Percentiles rank a stretch among this genome's conserved stretches.
phyloP scores from a whole-genome alignment of 1,284 basidiomycete species.

The Rhizoctonia solani region DNA sequence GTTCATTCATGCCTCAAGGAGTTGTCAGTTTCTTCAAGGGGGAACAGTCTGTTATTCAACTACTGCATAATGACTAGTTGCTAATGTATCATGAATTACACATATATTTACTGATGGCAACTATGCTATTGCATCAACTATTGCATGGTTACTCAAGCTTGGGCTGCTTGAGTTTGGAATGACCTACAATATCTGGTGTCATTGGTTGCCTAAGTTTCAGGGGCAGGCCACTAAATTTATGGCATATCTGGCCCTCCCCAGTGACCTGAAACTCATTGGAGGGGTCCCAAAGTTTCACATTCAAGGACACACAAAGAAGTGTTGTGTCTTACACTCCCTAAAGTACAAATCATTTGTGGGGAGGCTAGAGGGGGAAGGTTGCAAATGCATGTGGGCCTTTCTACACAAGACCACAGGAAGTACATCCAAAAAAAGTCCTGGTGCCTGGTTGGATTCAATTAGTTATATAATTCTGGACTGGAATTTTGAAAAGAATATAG shows the following conservation, averaged over 20 bases:
- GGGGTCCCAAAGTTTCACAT: slow-evolving; percentile 20
- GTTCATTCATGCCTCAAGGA: not conserved
- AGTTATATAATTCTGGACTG: slow-evolving; percentile 3
- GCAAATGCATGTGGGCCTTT: not conserved
- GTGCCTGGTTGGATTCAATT: not conserved
- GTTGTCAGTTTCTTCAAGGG: not conserved
- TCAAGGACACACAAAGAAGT: not conserved
- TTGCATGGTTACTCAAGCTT: too few species aligned
- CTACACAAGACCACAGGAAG: not conserved
- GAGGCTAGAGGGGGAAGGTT: not conserved
- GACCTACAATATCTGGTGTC: slow-evolving; percentile 13
- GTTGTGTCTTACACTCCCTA: not conserved
- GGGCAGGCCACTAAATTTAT: not conserved
- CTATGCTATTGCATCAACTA: too few species aligned
- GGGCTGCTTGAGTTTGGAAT: not conserved
- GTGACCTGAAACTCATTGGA: not conserved
- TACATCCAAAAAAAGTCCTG: not conserved
- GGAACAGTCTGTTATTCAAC: not conserved
- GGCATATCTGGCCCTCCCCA: not conserved
- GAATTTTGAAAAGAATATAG: not conserved
- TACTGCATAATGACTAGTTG: not conserved
- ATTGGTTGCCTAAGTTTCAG: not conserved
- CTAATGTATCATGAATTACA: not conserved
- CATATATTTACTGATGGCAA: not conserved
- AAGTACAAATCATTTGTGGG: not conserved